Percentiles rank a stretch among this genome's conserved stretches.
phyloP scores from a whole-genome alignment of 2,329 filamentous ascomycete species.

The Pseudocercospora fuligena region DNA sequence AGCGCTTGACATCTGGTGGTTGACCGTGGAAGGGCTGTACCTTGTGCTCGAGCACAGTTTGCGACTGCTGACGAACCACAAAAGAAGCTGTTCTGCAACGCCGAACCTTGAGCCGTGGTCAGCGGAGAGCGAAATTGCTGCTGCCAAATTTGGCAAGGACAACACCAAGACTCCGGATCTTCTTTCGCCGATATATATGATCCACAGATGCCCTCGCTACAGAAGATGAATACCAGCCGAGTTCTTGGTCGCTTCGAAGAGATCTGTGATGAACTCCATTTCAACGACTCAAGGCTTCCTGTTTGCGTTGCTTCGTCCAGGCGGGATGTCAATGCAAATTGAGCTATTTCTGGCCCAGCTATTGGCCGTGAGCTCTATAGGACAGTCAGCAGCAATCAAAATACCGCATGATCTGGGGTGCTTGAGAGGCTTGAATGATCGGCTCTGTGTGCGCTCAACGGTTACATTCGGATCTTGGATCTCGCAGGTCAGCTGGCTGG shows the following conservation, averaged over 20 bases:
- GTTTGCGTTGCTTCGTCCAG: background rate
- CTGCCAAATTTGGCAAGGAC: background rate
- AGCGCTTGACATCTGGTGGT: background rate
- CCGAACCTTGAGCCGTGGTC: background rate
- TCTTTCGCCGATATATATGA: background rate
- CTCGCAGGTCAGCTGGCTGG: background rate
- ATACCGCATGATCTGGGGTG: background rate
- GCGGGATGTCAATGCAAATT: background rate
- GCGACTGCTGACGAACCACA: background rate
- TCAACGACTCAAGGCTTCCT: background rate
- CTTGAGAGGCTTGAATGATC: background rate
- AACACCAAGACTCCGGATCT: background rate
- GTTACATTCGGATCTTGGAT: background rate
- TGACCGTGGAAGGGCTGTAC: background rate
- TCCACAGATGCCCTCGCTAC: background rate
- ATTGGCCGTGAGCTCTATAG: constrained; percentile 2
- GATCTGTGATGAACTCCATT: background rate
- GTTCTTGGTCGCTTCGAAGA: background rate
- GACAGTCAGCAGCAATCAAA: background rate
- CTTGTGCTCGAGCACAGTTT: background rate
- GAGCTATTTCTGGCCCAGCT: background rate
- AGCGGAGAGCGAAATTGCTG: constrained; percentile 2
- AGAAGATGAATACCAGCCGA: background rate
- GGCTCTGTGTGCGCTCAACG: background rate
- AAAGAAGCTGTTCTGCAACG: background rate